Base-by-base conservation (phyloP, 768 basidiomycete species). In the Mycena chlorophos region DNA sequence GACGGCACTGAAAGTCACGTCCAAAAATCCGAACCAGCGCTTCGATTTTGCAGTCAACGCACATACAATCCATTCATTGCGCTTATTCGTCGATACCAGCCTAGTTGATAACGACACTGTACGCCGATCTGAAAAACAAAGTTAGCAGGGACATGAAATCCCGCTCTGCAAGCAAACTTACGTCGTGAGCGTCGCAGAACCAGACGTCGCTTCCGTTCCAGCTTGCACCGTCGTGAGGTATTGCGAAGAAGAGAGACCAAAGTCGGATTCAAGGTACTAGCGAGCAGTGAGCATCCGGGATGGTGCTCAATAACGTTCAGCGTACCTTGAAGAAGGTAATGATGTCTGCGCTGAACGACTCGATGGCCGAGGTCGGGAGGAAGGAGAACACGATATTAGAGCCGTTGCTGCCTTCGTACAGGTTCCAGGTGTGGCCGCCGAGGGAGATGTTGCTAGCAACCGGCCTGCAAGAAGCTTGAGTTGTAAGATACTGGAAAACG, bases 161-260 rank as follows among this genome's bases (percentile, higher is more conserved):
- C n/a, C n/a, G n/a, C n/a, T n/a, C n/a, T n/a, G n/a, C n/a, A n/a
- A n/a, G n/a, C n/a, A n/a, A n/a, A 70, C 81, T 64, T 61, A 86
- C 85, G 80, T 81, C 0, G 73, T 77, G 6, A 87, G 68, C 0
- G 73, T 78, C 10, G 80, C 84, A 26, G 73, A 72, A n/a, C 85
- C 85, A 12, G 74, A 75, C 0, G 82, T 86, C 16, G 81, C 80
- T 66, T 88, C 87, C 0, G 82, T 83, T 5, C 87, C 87, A 5
- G 76, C 85, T 63, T 88, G 85, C 1, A 78, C 78, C 13, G 79
- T 84, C 31, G 67, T 76, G 50, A 88, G 73, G 69, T 77, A 88
- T 61, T 88, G 79, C 2, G 81, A 78, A 14, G 75, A 63, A 55
- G 70, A 67, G 28, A 88, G 58, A 4, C 76, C 73, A 29, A 78